A percentile compares a stretch with the other conserved stretches of the same genome.
phyloP scores from a whole-genome alignment of 2,329 filamentous ascomycete species.

The Fusarium metavorans region DNA sequence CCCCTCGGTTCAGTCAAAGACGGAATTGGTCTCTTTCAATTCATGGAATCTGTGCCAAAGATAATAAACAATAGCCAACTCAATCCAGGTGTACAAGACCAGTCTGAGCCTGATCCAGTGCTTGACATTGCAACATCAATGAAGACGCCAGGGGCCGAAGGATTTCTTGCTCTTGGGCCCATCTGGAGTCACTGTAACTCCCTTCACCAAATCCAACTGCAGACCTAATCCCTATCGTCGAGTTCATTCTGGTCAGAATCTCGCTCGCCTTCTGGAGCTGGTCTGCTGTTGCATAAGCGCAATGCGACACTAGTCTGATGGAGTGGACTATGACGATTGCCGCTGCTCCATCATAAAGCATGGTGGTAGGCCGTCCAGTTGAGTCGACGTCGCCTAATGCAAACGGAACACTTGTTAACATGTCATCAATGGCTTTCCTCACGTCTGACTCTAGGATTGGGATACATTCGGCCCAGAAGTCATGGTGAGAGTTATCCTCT shows the following conservation, averaged over 20 bases:
- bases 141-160: background rate
- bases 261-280: slow-evolving; percentile 38
- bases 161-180: background rate
- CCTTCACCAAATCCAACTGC: slow-evolving; percentile 32
- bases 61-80: background rate
- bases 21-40: background rate
- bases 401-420: slow-evolving; percentile 47
- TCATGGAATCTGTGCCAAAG: background rate
- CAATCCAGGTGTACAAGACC: background rate
- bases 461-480: slow-evolving; percentile 29
- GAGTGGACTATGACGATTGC: slow-evolving; percentile 49
- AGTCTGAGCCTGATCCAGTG: background rate
- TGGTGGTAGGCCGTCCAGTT: slow-evolving; percentile 34
- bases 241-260: slow-evolving; percentile 45
- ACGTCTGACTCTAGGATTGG: slow-evolving; percentile 42
- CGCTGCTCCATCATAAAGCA: slow-evolving; percentile 47
- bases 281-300: slow-evolving; percentile 41
- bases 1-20: background rate
- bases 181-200: background rate
- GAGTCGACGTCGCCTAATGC: slow-evolving; percentile 47
- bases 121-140: background rate
- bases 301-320: slow-evolving; percentile 47
- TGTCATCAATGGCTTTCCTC: slow-evolving; percentile 46
- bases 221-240: slow-evolving; percentile 46
- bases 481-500: slow-evolving; percentile 11